phyloP scores from a whole-genome alignment of 495 filamentous ascomycete genomes.

The Mytilinidion resinicola region DNA sequence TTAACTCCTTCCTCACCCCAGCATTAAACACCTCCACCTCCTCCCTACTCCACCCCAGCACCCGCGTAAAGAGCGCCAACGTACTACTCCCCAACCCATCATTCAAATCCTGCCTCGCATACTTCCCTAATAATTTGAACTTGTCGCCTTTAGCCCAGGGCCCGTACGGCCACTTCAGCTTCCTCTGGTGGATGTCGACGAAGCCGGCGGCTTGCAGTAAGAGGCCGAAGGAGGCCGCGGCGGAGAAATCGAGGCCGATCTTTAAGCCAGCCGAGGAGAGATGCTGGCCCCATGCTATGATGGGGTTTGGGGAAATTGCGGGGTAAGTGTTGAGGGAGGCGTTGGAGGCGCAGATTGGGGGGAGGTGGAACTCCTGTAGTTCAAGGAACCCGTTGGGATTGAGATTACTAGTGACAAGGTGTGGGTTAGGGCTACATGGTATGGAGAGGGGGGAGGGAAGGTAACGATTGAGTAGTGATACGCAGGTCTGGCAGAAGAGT shows the following conservation, averaged over 20 bases:
- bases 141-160: slow-evolving; percentile 15
- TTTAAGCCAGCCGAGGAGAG: background rate
- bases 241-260: slow-evolving; percentile 3
- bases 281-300: background rate
- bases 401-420: background rate
- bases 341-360: slow-evolving; percentile 19
- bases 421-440: too few relatives aligned
- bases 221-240: background rate
- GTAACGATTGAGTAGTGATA: background rate
- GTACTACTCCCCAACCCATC: slow-evolving; percentile 8
- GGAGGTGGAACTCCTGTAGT: slow-evolving; percentile 7
- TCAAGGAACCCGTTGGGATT: slow-evolving; percentile 1
- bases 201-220: slow-evolving; percentile 9
- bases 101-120: background rate
- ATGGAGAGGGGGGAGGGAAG: too few relatives aligned
- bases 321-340: slow-evolving; percentile 12
- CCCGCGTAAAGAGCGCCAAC: slow-evolving; percentile 26
- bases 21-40: slow-evolving; percentile 33
- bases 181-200: slow-evolving; percentile 4
- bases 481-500: too few relatives aligned
- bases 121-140: slow-evolving; percentile 10
- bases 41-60: slow-evolving; percentile 29
- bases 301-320: slow-evolving; percentile 4
- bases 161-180: slow-evolving; percentile 16
- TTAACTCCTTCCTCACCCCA: slow-evolving; percentile 23